These are phyloP conservation scores for Plantago elongata DNA, from an alignment of 257 asterid species.

Conservation along the genomic window DNA sequence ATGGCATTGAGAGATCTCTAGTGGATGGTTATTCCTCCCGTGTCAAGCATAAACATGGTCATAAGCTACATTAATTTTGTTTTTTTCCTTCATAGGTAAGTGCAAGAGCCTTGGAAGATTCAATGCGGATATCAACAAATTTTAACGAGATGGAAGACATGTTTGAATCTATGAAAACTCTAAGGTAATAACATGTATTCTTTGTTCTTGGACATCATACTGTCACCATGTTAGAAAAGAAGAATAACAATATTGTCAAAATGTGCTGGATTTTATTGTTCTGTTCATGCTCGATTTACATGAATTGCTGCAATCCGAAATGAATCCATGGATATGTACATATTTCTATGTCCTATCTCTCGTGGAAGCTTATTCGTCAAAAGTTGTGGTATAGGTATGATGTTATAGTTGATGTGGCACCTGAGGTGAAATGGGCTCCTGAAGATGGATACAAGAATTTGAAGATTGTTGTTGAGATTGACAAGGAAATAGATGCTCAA, in stretches of 20 bases:
- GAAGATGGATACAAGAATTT: conserved; percentile 86
- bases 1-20: neutral
- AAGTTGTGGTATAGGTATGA: conserved; percentile 56
- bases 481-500: conserved; percentile 77
- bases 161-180: conserved; percentile 51
- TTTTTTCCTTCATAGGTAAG: conserved; percentile 48
- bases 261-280: neutral
- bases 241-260: neutral
- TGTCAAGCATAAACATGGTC: neutral
- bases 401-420: conserved; percentile 78
- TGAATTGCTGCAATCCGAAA: neutral
- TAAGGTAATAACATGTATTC: conserved; percentile 47
- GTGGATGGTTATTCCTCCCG: neutral
- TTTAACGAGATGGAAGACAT: conserved; percentile 79
- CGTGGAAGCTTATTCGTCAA: conserved; percentile 9
- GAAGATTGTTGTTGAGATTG: conserved; percentile 86
- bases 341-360: too few relatives aligned
- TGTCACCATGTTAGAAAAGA: neutral
- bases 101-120: conserved; percentile 85
- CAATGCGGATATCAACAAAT: conserved; percentile 68
- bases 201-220: neutral
- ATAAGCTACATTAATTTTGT: conserved; percentile 16
- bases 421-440: conserved; percentile 84
- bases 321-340: too few relatives aligned
- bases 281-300: conserved; percentile 7